phyloP scores from a whole-genome alignment of 2,329 filamentous ascomycete genomes.

The Trichoderma polysporum region DNA sequence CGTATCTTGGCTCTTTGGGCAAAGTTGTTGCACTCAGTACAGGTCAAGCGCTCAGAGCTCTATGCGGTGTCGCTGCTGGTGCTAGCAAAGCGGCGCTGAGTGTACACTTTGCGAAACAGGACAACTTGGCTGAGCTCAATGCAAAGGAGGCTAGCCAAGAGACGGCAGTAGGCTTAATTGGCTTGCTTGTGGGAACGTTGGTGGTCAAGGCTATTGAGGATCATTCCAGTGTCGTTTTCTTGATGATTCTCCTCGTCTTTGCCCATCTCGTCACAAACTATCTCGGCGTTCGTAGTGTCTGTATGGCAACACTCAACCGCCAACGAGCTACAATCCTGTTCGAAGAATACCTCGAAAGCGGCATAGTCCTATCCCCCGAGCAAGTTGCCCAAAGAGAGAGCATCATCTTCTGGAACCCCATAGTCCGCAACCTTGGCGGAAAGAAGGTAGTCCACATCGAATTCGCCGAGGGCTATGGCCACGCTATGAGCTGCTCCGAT shows the following conservation, averaged over 20 bases:
- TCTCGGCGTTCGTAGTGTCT: conserved; percentile 77
- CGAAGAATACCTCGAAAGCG: conserved; percentile 52
- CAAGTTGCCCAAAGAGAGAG: conserved; percentile 65
- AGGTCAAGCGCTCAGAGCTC: conserved; percentile 52
- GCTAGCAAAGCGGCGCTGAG: conserved; percentile 88
- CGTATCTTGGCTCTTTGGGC: conserved; percentile 59
- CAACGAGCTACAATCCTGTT: conserved; percentile 82
- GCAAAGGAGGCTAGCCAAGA: conserved; percentile 95
- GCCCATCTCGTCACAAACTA: conserved; percentile 85
- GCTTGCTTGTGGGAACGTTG: conserved; percentile 80
- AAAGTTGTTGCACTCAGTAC: conserved; percentile 52
- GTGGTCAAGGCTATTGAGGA: conserved; percentile 75
- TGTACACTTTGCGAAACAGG: conserved; percentile 83
- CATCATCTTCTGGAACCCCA: conserved; percentile 52
- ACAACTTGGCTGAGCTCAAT: conserved; percentile 90
- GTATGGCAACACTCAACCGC: conserved; percentile 79
- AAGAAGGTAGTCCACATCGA: conserved; percentile 38
- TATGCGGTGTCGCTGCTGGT: conserved; percentile 88
- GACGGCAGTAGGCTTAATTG: conserved; percentile 84
- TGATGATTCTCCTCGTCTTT: conserved; percentile 69
- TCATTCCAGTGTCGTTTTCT: conserved; percentile 68
- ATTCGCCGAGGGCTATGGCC: conserved; percentile 43
- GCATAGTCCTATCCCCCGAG: conserved; percentile 58
- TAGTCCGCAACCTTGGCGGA: conserved; percentile 32
- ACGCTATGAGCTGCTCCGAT: conserved; percentile 32